A percentile compares a stretch with the other conserved stretches of the same genome.
phyloP scores from a whole-genome alignment of 495 filamentous ascomycete species.

The Pyrenula massariospora region DNA sequence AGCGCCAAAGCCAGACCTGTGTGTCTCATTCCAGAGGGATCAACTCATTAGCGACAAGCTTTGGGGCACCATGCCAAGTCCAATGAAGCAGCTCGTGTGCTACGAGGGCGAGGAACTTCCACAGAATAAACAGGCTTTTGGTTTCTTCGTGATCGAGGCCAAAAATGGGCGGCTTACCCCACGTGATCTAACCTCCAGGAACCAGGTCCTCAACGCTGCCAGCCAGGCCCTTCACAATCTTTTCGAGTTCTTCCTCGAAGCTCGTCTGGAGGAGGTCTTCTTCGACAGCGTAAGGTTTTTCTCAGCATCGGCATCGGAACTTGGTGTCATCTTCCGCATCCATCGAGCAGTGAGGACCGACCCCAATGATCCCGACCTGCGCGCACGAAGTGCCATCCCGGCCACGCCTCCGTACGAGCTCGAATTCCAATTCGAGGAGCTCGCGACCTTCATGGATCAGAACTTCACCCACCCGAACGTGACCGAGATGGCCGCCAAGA shows the following conservation, averaged over 20 bases:
- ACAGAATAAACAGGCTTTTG: not conserved
- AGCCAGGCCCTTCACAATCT: conserved; percentile 11
- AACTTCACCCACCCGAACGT: not conserved
- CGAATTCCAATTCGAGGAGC: not conserved
- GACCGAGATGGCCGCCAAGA: not conserved
- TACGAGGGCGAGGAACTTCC: not conserved
- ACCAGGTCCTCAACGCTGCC: conserved; percentile 5
- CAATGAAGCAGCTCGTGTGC: conserved; percentile 1
- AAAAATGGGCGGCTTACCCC: not conserved
- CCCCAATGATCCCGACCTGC: not conserved
- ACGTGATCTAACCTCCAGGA: not conserved
- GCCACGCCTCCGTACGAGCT: not conserved
- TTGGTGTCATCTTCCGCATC: conserved; percentile 1
- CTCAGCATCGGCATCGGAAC: not conserved
- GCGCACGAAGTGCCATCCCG: not conserved
- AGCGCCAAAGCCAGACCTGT: conserved; percentile 1
- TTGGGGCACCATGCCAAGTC: not conserved
- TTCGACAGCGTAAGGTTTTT: conserved; percentile 6
- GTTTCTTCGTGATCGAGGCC: conserved; percentile 5
- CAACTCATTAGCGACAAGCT: not conserved
- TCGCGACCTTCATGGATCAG: not conserved
- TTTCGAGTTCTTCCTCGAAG: conserved; percentile 9
- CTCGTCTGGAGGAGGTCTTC: conserved; percentile 2
- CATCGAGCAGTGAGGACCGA: not conserved
- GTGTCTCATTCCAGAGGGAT: not conserved